Base-by-base conservation (phyloP, 371 early-diverging fungal species). In the Mortierella sp. region DNA sequence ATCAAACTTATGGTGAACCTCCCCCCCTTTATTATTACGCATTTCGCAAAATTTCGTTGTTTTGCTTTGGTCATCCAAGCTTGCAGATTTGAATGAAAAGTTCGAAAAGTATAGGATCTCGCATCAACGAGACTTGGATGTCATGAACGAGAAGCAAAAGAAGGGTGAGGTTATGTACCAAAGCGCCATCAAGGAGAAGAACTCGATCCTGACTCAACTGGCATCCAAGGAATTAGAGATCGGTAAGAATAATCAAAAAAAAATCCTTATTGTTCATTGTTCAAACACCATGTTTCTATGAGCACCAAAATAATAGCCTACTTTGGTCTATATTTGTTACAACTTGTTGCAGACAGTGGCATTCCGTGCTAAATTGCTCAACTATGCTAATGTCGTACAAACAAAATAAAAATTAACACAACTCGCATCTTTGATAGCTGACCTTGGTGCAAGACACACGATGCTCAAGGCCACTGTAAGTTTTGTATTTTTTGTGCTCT, bases 111-210 rank as follows among this genome's bases (percentile, higher is more conserved):
- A 56, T 26, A 59, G 64, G 12, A 50, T 64, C 43, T 46, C 68
- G 27, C 69, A 69, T 24, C 76, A 75, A 52, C 50, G 48, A 30
- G 76, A 75, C 23, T 21, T 75, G 23, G 76, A 75, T 28, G 39
- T 50, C 4, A 39, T 68, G 51, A 48, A 23, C 24, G 76, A 75
- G 43, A 68, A 64, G 24, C 69, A 75, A 11, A 68, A 64, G 34
- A 75, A 60, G 54, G 52, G 64, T 48, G 76, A 75, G 34, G 17
- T 43, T 19, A 62, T 59, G 69, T 75, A 75, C 43, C 76, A 75
- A 42, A 49, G 56, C 14, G 64, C 56, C 28, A 47, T 75, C 64
- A 75, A 69, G 50, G 76, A 75, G 51, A 75, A 75, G 58, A 64
- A 44, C 37, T 50, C 64, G 19, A 52, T 69, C 28, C 64, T 64